A percentile compares a stretch with the other conserved stretches of the same genome.
Conservation (phyloP, 306 rosid species). For the Vachellia pachyceras region DNA sequence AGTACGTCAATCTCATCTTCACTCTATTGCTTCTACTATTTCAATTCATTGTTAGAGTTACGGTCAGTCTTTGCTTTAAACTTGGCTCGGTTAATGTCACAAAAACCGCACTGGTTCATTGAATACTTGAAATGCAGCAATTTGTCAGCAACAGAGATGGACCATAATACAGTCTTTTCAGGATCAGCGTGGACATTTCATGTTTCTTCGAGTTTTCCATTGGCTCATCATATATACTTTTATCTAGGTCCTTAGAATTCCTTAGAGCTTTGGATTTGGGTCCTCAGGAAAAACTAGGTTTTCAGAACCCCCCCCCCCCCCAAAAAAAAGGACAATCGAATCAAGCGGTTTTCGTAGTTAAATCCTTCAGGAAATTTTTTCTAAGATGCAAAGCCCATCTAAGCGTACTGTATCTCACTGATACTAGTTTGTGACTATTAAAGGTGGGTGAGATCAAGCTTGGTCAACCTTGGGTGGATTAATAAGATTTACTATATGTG, state of each 20-base stretch:
- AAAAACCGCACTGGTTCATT: not conserved
- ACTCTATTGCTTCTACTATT: constrained; percentile 14
- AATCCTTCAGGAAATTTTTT: not conserved
- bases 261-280: not conserved
- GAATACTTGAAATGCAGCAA: not conserved
- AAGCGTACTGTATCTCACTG: not conserved
- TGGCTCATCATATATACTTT: not conserved
- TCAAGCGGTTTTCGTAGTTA: not conserved
- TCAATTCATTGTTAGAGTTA: constrained; percentile 14
- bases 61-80: not conserved
- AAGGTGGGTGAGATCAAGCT: no score
- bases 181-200: not conserved
- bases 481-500: no score
- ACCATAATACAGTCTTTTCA: constrained; percentile 9
- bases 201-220: constrained; percentile 17
- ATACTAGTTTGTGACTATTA: no score
- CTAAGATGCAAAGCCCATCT: not conserved
- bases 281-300: not conserved
- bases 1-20: constrained; percentile 38
- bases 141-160: not conserved
- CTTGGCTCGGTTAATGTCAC: not conserved
- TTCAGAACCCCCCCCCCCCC: not conserved
- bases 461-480: no score
- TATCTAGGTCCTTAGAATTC: not conserved
- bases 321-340: not conserved